Conservation (phyloP, 805 yeast species). For the Metschnikowia kunwiensis region DNA sequence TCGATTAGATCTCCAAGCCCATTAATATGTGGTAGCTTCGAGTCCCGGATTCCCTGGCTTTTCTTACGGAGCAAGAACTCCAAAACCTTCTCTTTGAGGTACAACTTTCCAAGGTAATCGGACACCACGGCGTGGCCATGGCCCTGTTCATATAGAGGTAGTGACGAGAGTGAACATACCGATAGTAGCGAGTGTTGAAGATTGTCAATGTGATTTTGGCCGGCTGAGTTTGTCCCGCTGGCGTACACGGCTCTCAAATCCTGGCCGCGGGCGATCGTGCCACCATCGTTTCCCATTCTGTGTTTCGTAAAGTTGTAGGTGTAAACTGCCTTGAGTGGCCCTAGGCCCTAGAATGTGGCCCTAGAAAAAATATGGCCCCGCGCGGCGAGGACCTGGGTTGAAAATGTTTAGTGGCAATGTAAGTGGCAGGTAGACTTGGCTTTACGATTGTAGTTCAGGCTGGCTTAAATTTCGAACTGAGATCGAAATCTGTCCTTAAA, state of each 20-base stretch:
- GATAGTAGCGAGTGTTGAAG: slow-evolving; percentile 34
- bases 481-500: no score
- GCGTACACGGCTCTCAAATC: slow-evolving; percentile 41
- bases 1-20: slow-evolving; percentile 17
- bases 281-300: slow-evolving; percentile 61
- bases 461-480: no score
- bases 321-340: neutral
- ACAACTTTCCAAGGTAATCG: slow-evolving; percentile 65
- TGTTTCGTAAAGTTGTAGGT: neutral
- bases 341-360: no score
- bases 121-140: slow-evolving; percentile 51
- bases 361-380: no score
- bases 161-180: slow-evolving; percentile 47
- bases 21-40: slow-evolving; percentile 9
- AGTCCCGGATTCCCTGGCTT: no score
- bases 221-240: slow-evolving; percentile 10
- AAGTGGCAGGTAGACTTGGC: no score
- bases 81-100: slow-evolving; percentile 59
- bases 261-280: slow-evolving; percentile 58
- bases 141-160: slow-evolving; percentile 33
- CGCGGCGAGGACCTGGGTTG: no score
- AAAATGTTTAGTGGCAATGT: no score
- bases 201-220: slow-evolving; percentile 13
- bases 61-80: slow-evolving; percentile 49
- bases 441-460: no score